Evolutionary conservation across 257 asterid species (phyloP).

Genomic region (Solanum pimpinellifolium): DNA sequence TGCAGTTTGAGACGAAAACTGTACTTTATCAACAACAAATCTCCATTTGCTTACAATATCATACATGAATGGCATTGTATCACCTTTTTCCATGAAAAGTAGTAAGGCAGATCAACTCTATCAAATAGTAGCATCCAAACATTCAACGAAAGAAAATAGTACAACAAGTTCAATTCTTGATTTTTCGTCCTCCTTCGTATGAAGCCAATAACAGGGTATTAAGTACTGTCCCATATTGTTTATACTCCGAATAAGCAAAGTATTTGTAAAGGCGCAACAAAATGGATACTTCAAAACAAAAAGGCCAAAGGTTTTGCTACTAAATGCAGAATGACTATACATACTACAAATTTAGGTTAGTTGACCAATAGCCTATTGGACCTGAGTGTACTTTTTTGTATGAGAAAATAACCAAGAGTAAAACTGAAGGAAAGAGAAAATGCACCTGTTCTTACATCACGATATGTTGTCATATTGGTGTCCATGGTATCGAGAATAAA

Average conservation of each 20-base stretch:
- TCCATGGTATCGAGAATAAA: slow-evolving; percentile 95
- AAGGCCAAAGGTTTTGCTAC: not conserved
- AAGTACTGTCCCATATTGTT: not conserved
- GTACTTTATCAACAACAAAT: not conserved
- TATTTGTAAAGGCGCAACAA: not conserved
- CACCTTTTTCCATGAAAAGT: slow-evolving; percentile 54
- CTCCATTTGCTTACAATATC: slow-evolving; percentile 46
- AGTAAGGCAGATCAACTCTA: not conserved
- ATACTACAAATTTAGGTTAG: not conserved
- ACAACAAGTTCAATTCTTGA: not conserved
- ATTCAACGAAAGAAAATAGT: not conserved
- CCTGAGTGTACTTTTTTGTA: not conserved
- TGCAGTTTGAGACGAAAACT: not conserved
- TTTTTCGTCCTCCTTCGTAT: not conserved
- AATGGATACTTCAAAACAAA: not conserved
- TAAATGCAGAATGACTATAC: not conserved
- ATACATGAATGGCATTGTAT: slow-evolving; percentile 85
- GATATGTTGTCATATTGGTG: slow-evolving; percentile 57
- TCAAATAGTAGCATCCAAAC: not conserved
- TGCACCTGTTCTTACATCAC: slow-evolving; percentile 37
- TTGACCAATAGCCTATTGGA: not conserved
- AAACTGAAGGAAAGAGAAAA: not conserved
- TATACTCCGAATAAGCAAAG: not conserved
- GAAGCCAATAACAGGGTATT: not conserved
- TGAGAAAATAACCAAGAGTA: not conserved